Base-by-base conservation (phyloP, 2,329 filamentous ascomycete genomes). In the Botrytis cinerea region DNA sequence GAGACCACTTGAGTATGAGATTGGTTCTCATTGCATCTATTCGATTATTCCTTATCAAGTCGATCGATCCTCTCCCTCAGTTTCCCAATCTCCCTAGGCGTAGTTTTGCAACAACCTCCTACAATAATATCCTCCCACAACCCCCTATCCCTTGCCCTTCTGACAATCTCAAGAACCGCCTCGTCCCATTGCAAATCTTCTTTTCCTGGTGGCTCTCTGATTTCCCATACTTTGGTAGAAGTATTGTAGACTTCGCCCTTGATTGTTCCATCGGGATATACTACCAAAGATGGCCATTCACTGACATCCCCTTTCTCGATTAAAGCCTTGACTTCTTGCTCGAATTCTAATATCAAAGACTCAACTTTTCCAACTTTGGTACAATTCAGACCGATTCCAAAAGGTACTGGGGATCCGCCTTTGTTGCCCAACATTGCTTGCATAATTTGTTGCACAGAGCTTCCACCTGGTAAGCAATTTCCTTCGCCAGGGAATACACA, bases 201-300 rank as follows among this genome's bases (percentile, higher is more conserved):
- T 32, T 69, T 43, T 57, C 66, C 48, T n/a, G 66, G 48, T 59
- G 66, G 66, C 28, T 69, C 71, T 12, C 62, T 72, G 18, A 83
- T 73, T 75, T 86, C 87, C 91, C 91, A 93, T 70, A 82, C 83
- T 78, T 91, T 87, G 10, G 88, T 90, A 0, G 81, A 82, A 1
- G 90, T 90, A 79, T 92, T 88, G 81, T 92, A 92, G 0, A 90
- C 85, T 81, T 92, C 88, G 0, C 89, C 89, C 64, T 89, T 90
- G n/a, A 22, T 28, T 1, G 91, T 92, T 0, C 90, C 90, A 79
- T 93, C 91, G 0, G 91, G 91, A 79, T 92, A 92, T 28, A 92
- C 77, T 7, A 92, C 86, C 71, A 92, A 80, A 32, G 83, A 84
- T 1, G 89, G 89, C 83, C 84, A 86, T 9, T 79, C 78, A 43